A percentile compares a stretch with the other conserved stretches of the same genome.
Evolutionary conservation across 169 alveolate species (phyloP).

Genomic region (Cryptosporidium baileyi): DNA sequence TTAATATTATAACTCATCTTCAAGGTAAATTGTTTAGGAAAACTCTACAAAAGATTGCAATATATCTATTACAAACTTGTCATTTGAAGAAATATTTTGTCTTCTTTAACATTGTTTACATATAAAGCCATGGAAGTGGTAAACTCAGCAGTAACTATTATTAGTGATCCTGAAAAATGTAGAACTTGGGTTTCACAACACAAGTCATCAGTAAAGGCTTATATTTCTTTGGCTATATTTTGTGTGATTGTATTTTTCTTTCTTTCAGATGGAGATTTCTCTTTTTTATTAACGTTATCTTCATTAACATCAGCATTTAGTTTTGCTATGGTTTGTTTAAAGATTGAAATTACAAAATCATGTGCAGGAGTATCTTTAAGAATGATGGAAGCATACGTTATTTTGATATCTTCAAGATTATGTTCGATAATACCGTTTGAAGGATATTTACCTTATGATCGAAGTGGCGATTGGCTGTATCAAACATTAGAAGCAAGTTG

Average conservation of each 20-base stretch:
- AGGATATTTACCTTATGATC: conserved; percentile 91
- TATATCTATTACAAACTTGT: not conserved
- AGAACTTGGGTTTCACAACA: conserved; percentile 71
- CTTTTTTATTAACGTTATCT: conserved; percentile 89
- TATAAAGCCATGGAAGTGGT: conserved; percentile 70
- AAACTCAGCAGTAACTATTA: conserved; percentile 65
- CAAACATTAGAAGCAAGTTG: conserved; percentile 88
- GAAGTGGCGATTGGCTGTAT: conserved; percentile 93
- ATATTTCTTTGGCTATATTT: conserved; percentile 58
- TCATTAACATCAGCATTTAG: conserved; percentile 87
- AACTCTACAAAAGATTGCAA: not conserved
- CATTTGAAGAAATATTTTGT: no score
- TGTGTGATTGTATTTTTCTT: conserved; percentile 81
- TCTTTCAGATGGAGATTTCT: conserved; percentile 92
- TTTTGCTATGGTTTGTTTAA: conserved; percentile 86
- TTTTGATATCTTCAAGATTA: conserved; percentile 83
- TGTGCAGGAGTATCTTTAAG: conserved; percentile 88
- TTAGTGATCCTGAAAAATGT: conserved; percentile 65
- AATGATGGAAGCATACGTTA: conserved; percentile 86
- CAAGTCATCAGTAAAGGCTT: conserved; percentile 68
- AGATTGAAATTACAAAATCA: conserved; percentile 83
- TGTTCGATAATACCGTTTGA: conserved; percentile 89
- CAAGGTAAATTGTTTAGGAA: not conserved
- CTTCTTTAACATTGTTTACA: no score
- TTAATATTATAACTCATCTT: no score